A percentile compares a stretch with the other conserved stretches of the same genome.
phyloP scores from a whole-genome alignment of 2,329 filamentous ascomycete species.

The Bipolaris zeicola region DNA sequence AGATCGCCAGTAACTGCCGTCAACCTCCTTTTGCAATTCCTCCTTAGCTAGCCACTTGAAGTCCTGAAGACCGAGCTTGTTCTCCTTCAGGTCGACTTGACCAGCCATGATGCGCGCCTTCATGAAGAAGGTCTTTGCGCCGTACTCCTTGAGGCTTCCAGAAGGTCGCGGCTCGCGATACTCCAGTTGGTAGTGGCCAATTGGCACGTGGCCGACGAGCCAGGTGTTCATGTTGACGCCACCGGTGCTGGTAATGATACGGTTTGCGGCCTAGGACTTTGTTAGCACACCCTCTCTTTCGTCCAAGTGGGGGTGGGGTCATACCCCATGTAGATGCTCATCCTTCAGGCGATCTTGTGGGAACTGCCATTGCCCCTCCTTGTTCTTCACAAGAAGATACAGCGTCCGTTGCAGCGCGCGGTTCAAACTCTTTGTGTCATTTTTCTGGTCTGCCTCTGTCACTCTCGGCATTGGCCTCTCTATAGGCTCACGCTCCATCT shows the following conservation, averaged over 20 bases:
- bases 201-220: constrained; percentile 88
- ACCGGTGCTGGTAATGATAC: constrained; percentile 75
- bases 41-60: constrained; percentile 94
- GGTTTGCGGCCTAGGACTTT: constrained; percentile 73
- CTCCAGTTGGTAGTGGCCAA: constrained; percentile 75
- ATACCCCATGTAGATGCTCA: constrained; percentile 83
- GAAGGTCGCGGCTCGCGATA: constrained; percentile 49
- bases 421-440: constrained; percentile 79
- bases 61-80: constrained; percentile 74
- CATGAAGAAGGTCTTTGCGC: constrained; percentile 92
- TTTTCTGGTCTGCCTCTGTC: constrained; percentile 77
- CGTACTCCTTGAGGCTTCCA: constrained; percentile 54
- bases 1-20: constrained; percentile 70
- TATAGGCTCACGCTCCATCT: constrained; percentile 65
- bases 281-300: constrained; percentile 16
- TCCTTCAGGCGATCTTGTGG: constrained; percentile 72
- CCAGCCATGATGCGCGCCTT: constrained; percentile 96
- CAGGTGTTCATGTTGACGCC: constrained; percentile 99
- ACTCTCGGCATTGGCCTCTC: constrained; percentile 71
- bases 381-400: constrained; percentile 81
- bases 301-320: constrained; percentile 33
- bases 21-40: constrained; percentile 74
- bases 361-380: constrained; percentile 78
- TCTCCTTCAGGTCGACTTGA: constrained; percentile 79
- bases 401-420: constrained; percentile 79